Evolutionary conservation across 305 asterid species (phyloP).

Genomic region (Fraxinus xanthoxyloides): DNA sequence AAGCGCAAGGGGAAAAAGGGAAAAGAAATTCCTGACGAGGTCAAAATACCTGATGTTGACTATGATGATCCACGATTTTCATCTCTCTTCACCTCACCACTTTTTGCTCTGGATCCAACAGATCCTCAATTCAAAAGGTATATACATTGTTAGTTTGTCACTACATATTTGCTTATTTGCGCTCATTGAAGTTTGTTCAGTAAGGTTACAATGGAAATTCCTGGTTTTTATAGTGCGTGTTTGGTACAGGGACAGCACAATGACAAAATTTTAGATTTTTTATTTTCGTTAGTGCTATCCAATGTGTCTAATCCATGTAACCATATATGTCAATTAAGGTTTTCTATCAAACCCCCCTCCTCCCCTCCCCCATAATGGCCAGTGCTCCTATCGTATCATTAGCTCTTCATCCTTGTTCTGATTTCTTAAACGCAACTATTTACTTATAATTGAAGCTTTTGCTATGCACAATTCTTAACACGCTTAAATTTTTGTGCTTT

Average conservation of each 20-base stretch:
- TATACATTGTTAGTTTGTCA: background rate
- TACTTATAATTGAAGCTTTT: background rate
- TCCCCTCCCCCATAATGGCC: background rate
- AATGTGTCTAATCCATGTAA: background rate
- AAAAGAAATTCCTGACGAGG: conserved; percentile 47
- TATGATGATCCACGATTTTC: conserved; percentile 79
- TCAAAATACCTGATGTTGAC: conserved; percentile 53
- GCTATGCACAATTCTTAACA: background rate
- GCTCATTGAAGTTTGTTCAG: background rate
- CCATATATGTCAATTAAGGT: background rate
- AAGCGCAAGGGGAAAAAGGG: conserved; percentile 68
- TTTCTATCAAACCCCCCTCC: background rate
- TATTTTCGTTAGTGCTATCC: background rate
- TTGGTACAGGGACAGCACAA: background rate
- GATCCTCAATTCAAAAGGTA: conserved; percentile 96
- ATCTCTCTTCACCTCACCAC: conserved; percentile 49
- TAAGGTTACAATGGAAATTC: background rate
- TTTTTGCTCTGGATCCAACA: conserved; percentile 83
- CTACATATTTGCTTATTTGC: background rate
- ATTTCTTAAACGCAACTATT: background rate
- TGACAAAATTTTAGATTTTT: background rate
- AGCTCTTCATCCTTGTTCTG: background rate
- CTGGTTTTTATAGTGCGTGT: background rate
- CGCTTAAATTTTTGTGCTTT: background rate
- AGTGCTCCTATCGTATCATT: background rate